Evolutionary conservation across 768 basidiomycete species (phyloP), one percentile per base, ranked within the genome.

Genomic region (Pleurotus ostreatus): DNA sequence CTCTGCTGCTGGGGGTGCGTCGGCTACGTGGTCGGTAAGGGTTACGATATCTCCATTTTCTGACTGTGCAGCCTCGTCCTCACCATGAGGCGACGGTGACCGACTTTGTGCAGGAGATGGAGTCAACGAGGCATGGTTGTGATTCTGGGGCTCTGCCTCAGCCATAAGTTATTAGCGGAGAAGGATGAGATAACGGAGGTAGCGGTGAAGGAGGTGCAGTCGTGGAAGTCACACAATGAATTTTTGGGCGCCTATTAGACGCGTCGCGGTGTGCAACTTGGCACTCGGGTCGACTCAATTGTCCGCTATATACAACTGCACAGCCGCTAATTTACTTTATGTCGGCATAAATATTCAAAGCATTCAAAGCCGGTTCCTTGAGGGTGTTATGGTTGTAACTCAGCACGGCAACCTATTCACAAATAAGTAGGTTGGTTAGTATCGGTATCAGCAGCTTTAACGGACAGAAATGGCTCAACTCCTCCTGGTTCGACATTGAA

Each of bases 401-500:
- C 22, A 95, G 74, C 18, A 94, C 79, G 12, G 88, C 82, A 55
- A 94, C 79, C 91, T 92, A 59, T 46, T 47, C 60, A 5, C 46
- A 18, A 46, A 34, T 51, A 25, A 25, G 23, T 9, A 34, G 30
- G 1, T 34, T 34, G 11, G 55, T 26, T 61, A 15, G 34, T 25
- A 47, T 13, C 56, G 45, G 11, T 16, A 4, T 16, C 12, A 41
- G 8, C 30, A 22, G 46, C 44, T 51, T 53, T 22, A 34, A 34
- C 3, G 22, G 13, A 30, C 47, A 58, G 12, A 38, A 55, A 3
- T 43, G 7, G 67, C 80, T 66, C 71, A 92, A 92, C 87, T 55
- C 89, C 87, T 65, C 86, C 89, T 11, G 92, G 85, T 65, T 91
- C 90, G n/a, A 92, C 85, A 56, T 88, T 87, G 70, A 93, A 90